Evolutionary conservation across 2,329 filamentous ascomycete species (phyloP), one percentile per base, ranked within the genome.

Genomic region (Trichoderma sp.): DNA sequence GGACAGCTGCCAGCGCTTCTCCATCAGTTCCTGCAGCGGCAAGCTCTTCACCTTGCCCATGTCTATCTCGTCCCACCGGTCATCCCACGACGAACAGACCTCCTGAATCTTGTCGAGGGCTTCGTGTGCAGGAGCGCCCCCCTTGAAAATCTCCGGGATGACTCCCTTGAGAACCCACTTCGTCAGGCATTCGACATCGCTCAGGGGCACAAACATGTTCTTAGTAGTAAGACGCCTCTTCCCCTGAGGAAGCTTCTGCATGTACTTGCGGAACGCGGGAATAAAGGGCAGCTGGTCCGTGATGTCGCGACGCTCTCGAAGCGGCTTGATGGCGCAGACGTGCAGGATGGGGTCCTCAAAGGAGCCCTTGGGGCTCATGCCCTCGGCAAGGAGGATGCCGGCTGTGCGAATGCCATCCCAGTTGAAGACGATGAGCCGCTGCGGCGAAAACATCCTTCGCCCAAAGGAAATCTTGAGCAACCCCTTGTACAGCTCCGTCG

Each of bases 251-350:
- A 96, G 76, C 14, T 84, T 81, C 12, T 88, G 85, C 69, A 96
- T 87, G 52, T 88, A 80, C 48, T 82, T 81, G 15, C 90, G 85
- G 74, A 95, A 92, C 0, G 80, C 79, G 5, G 90, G 85, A 2
- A 96, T 78, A 73, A 93, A 98, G 0, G 95, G 93, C 12, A 99
- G 81, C 43, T 96, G 82, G 73, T 98, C 94, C n/a, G 89, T 91
- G 17, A 90, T 86, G 71, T 93, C 88, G 44, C 92, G 86, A 64
- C 87, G 85, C 64, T 88, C 84, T 64, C 90, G 84, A 45, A 87
- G 80, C 1, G 88, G 85, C 67, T 85, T 88, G 68, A 97, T 87
- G 72, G 95, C 92, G 51, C 95, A 84, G 1, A 97, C 85, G 70
- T 92, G 90, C 15, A 97, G 78, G 7, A 83, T 89, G 1, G 92